Evolutionary conservation across 2,329 filamentous ascomycete genomes (phyloP), one percentile per base, ranked within the genome.

Genomic region (Sarocladiaceae sp.): DNA sequence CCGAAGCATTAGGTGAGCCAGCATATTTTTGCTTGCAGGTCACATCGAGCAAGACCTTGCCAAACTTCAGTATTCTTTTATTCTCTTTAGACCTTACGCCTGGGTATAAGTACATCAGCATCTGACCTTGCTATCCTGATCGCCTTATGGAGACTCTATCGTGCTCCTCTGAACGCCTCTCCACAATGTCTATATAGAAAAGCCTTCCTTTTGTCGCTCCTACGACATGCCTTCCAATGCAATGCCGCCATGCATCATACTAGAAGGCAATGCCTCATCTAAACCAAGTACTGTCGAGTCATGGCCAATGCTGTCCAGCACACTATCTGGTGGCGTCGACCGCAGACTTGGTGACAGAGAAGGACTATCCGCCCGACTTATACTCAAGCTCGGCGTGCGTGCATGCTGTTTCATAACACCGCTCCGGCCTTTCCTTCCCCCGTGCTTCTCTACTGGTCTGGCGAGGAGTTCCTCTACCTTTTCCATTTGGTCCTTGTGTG

Each of bases 401-500:
- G 36, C 13, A 17, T 50, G 47, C 25, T 49, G 22, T 36, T 50
- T 50, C 20, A 31, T 26, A 22, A 37, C 47, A 17, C 47, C 47
- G 37, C 31, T 50, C 17, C 47, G 47, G 10, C 47, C 47, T 20
- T 50, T 50, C 11, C 47, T 36, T 5, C 47, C 20, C 18, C 5
- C 47, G 20, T 50, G 29, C 31, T 50, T 50, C 31, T 50, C 47
- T 3, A 50, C 29, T 23, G 47, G 47, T 37, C 47, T 28, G 25
- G 47, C 47, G 20, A 50, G 17, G 20, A 50, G 25, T 37, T 50
- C 47, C 12, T 50, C 47, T 7, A 50, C 47, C 12, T 36, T 36
- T 7, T 36, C 47, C 47, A 50, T 50, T 28, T 58, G 56, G 37
- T 65, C 60, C 49, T 63, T 62, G 52, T 65, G 64, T 52, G 71